Percentiles rank a stretch among this genome's conserved stretches.
These are phyloP conservation scores for Fusarium circinatum DNA, from an alignment of 2,329 filamentous ascomycete species.

Conservation along the genomic window DNA sequence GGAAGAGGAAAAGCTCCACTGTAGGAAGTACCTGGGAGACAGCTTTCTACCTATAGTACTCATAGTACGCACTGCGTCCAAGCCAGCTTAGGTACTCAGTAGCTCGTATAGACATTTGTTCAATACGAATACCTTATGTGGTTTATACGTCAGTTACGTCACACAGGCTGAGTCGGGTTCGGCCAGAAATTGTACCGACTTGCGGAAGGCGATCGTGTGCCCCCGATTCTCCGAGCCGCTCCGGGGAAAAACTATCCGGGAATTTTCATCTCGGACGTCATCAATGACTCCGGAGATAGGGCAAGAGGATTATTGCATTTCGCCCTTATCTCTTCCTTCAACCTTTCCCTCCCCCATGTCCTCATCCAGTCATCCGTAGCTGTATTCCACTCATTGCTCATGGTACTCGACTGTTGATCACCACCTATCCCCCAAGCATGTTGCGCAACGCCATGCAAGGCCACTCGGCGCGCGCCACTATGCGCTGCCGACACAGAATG, in stretches of 20 bases:
- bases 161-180: slow-evolving; percentile 11
- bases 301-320: slow-evolving; percentile 13
- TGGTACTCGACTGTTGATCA: slow-evolving; percentile 20
- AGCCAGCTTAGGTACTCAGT: background rate
- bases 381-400: slow-evolving; percentile 4
- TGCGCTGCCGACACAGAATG: slow-evolving; percentile 56
- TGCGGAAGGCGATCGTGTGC: slow-evolving; percentile 27
- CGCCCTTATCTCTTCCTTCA: background rate
- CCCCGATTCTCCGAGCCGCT: slow-evolving; percentile 35
- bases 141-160: background rate
- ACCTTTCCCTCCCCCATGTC: background rate
- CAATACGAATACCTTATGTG: background rate
- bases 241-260: slow-evolving; percentile 38
- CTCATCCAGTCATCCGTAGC: background rate
- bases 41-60: background rate
- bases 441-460: slow-evolving; percentile 44
- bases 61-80: background rate
- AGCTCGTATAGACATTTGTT: background rate
- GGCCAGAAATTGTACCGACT: slow-evolving; percentile 23
- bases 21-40: background rate
- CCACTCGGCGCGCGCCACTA: slow-evolving; percentile 37
- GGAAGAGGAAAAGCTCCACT: background rate
- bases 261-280: slow-evolving; percentile 42
- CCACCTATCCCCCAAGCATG: slow-evolving; percentile 41
- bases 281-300: slow-evolving; percentile 19